Evolutionary conservation across 2,329 filamentous ascomycete genomes (phyloP).

Genomic region (Scedosporium dehoogii): DNA sequence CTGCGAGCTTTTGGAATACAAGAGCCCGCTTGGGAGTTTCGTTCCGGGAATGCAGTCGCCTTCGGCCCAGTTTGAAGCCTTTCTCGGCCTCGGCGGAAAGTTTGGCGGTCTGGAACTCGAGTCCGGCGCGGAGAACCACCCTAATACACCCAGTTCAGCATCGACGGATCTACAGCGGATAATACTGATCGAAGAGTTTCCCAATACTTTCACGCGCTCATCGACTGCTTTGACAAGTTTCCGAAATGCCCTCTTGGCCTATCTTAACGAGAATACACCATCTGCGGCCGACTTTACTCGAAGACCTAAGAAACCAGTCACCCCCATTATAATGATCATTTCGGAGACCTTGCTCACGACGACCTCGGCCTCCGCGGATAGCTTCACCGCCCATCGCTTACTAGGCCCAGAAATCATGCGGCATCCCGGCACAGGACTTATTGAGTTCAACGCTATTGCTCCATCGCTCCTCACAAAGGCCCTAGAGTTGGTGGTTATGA

Average conservation of each 20-base stretch:
- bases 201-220: conserved; percentile 59
- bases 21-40: conserved; percentile 59
- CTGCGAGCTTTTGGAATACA: conserved; percentile 80
- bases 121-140: conserved; percentile 8
- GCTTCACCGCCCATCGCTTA: conserved; percentile 83
- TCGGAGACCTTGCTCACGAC: conserved; percentile 86
- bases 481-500: conserved; percentile 69
- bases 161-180: conserved; percentile 30
- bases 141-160: not conserved
- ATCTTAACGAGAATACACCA: conserved; percentile 58
- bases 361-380: conserved; percentile 75
- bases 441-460: conserved; percentile 91
- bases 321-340: conserved; percentile 78
- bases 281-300: conserved; percentile 37
- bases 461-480: conserved; percentile 79
- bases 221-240: conserved; percentile 61
- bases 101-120: conserved; percentile 58
- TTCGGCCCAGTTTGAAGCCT: conserved; percentile 82
- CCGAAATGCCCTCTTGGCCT: conserved; percentile 64
- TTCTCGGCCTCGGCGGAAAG: conserved; percentile 69
- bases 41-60: conserved; percentile 57
- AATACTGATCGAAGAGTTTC: conserved; percentile 74
- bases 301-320: conserved; percentile 37
- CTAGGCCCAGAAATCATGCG: conserved; percentile 78
- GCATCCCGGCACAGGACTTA: conserved; percentile 66